Evolutionary conservation across 805 yeast genomes (phyloP).

Genomic region (Isabelozyma rhagii): DNA sequence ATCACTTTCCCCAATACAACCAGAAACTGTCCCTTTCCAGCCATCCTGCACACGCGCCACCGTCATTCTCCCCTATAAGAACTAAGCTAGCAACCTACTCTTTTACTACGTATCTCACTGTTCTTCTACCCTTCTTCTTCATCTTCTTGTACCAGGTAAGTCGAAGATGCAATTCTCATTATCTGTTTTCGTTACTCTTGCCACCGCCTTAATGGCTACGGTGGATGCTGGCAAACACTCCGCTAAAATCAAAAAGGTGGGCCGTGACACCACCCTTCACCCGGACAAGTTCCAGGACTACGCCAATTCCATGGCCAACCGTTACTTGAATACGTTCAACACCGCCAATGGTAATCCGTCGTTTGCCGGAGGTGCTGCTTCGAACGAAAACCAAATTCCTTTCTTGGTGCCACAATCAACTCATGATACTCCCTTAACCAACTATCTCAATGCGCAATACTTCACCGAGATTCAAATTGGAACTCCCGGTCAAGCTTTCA

Average conservation of each 20-base stretch:
- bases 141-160: neutral
- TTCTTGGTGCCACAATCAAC: slow-evolving; percentile 34
- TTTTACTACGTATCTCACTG: neutral
- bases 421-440: slow-evolving; percentile 82
- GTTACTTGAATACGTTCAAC: slow-evolving; percentile 53
- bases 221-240: slow-evolving; percentile 52
- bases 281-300: slow-evolving; percentile 52
- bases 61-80: neutral
- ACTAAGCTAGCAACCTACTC: neutral
- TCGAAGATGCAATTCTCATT: slow-evolving; percentile 29
- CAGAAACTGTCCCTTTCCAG: neutral
- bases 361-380: neutral
- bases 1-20: neutral
- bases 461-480: slow-evolving; percentile 89
- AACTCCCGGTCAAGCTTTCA: slow-evolving; percentile 89
- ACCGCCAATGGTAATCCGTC: slow-evolving; percentile 23
- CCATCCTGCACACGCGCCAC: neutral
- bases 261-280: slow-evolving; percentile 54
- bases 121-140: neutral
- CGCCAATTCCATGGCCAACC: slow-evolving; percentile 55
- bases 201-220: slow-evolving; percentile 33
- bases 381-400: slow-evolving; percentile 35
- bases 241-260: slow-evolving; percentile 57
- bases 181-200: slow-evolving; percentile 41
- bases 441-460: slow-evolving; percentile 95